Conservation (phyloP, 257 asterid genomes). For the Ophiorrhiza pumila region DNA sequence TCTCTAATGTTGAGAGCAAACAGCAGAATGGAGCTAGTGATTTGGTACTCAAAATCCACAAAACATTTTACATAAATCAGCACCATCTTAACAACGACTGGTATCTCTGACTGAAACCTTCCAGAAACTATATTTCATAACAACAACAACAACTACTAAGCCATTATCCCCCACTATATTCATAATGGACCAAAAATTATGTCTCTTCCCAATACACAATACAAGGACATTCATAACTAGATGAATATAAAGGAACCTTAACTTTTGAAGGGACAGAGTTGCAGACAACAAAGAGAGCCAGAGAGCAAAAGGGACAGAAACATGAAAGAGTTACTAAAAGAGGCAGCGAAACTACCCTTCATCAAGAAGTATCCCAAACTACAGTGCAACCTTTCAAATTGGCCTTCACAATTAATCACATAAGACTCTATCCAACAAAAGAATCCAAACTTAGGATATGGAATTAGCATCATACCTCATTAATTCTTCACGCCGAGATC, state of each 20-base stretch:
- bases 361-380: background rate
- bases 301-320: background rate
- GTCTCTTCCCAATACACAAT: background rate
- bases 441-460: background rate
- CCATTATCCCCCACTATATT: too few relatives aligned
- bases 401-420: background rate
- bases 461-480: conserved; percentile 42
- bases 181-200: background rate
- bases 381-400: background rate
- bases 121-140: too few relatives aligned
- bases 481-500: conserved; percentile 50
- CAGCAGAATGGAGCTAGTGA: background rate
- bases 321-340: background rate
- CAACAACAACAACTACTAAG: too few relatives aligned
- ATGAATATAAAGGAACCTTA: background rate
- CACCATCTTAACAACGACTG: too few relatives aligned
- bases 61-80: background rate
- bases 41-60: background rate
- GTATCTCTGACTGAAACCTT: too few relatives aligned
- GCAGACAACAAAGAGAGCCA: background rate
- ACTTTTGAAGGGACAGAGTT: background rate
- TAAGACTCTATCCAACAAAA: background rate
- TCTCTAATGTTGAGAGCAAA: background rate
- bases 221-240: background rate
- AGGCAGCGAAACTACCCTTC: background rate